Conservation (phyloP, 768 basidiomycete species). For the Suillus hirtellus region DNA sequence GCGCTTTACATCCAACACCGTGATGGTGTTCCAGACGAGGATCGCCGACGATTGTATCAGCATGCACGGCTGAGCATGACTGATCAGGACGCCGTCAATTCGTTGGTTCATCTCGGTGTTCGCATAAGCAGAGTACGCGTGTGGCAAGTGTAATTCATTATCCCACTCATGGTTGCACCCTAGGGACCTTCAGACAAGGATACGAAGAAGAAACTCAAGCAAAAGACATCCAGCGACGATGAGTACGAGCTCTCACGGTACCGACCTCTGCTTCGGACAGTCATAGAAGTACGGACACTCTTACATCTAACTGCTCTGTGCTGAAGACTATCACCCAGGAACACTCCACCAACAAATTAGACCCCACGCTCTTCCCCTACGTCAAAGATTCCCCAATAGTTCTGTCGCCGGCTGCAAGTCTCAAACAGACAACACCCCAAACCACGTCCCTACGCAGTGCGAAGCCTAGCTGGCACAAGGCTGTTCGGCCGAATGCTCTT, state of each 20-base stretch:
- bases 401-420: constrained; percentile 43
- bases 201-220: constrained; percentile 78
- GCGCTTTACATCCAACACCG: constrained; percentile 93
- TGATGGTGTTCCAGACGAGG: constrained; percentile 98
- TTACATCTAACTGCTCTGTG: background rate
- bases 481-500: constrained; percentile 52
- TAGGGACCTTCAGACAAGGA: constrained; percentile 79
- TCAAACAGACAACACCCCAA: constrained; percentile 54
- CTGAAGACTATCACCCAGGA: constrained; percentile 52
- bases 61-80: constrained; percentile 85
- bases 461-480: constrained; percentile 88
- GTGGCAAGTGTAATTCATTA: background rate
- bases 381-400: constrained; percentile 75
- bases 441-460: constrained; percentile 83
- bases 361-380: constrained; percentile 83
- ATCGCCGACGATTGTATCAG: constrained; percentile 90
- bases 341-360: constrained; percentile 75
- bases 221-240: constrained; percentile 73
- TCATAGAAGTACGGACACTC: constrained; percentile 70
- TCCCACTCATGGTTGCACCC: background rate
- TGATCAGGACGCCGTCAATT: constrained; percentile 94
- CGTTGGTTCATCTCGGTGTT: constrained; percentile 77
- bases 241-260: constrained; percentile 97
- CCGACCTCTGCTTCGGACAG: constrained; percentile 76
- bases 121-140: constrained; percentile 76